Conservation (phyloP, 1,284 basidiomycete species). For the Omphalotus olearius region DNA sequence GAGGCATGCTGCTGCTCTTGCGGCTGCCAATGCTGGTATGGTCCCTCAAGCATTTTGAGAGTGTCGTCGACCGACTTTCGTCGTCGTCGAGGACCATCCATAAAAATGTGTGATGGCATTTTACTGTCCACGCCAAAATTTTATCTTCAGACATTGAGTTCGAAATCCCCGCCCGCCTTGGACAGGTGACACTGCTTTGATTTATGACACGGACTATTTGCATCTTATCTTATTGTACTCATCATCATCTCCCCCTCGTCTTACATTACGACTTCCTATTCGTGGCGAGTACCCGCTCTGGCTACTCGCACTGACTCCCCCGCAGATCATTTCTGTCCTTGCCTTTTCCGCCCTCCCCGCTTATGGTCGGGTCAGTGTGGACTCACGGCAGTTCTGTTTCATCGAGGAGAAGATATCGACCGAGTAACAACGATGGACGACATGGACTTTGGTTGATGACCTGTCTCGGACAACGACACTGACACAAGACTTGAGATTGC, state of each 20-base stretch:
- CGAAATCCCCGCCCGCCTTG: constrained; percentile 10
- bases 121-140: constrained; percentile 8
- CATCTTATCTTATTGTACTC: constrained; percentile 17
- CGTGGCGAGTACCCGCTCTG: background rate
- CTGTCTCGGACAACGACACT: constrained; percentile 46
- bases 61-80: constrained; percentile 19
- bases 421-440: constrained; percentile 26
- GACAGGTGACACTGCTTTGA: constrained; percentile 20
- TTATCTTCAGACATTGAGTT: constrained; percentile 17
- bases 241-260: constrained; percentile 7
- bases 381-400: background rate
- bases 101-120: constrained; percentile 10
- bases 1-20: constrained; percentile 56
- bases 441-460: constrained; percentile 37
- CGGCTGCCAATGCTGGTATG: constrained; percentile 38
- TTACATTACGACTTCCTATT: constrained; percentile 3
- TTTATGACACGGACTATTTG: constrained; percentile 20
- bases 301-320: background rate
- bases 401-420: background rate
- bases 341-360: constrained; percentile 11
- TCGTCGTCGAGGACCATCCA: constrained; percentile 2
- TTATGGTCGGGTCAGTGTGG: constrained; percentile 5
- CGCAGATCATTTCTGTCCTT: constrained; percentile 4
- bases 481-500: constrained; percentile 62
- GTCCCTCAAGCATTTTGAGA: constrained; percentile 41